A percentile compares a stretch with the other conserved stretches of the same genome.
These are phyloP conservation scores for Cytospora piceae DNA, from an alignment of 2,329 filamentous ascomycete species.

Conservation along the genomic window DNA sequence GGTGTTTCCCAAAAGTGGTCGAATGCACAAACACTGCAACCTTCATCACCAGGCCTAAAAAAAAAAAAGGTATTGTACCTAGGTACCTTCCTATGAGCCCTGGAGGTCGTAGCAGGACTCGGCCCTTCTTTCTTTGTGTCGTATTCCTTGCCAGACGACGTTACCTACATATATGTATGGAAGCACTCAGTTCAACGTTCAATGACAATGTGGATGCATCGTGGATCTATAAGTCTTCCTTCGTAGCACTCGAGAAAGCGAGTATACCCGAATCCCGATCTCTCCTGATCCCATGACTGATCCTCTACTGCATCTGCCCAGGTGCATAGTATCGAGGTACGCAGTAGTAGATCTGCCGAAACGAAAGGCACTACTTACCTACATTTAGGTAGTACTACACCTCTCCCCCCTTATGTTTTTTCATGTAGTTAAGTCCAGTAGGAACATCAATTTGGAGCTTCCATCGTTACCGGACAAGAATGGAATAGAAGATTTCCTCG, in stretches of 20 bases:
- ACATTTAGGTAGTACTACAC: too few species aligned
- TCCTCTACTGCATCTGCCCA: neutral
- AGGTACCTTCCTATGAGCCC: neutral
- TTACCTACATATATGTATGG: neutral
- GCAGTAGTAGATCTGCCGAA: too few species aligned
- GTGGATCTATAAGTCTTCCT: neutral
- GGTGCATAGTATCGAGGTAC: neutral
- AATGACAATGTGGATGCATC: neutral
- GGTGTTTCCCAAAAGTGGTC: constrained; percentile 10
- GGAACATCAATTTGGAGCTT: too few species aligned
- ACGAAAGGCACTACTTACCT: too few species aligned
- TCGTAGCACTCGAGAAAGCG: neutral
- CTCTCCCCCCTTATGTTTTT: too few species aligned
- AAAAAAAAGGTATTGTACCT: neutral
- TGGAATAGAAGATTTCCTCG: neutral
- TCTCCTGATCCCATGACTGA: neutral
- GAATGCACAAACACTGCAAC: constrained; percentile 11
- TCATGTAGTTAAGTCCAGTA: too few species aligned
- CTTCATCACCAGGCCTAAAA: too few species aligned
- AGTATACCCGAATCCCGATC: neutral
- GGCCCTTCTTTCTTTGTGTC: neutral
- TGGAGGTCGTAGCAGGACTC: neutral
- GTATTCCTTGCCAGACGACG: neutral
- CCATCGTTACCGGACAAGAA: too few species aligned
- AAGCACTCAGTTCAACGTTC: neutral